A percentile compares a stretch with the other conserved stretches of the same genome.
These are phyloP conservation scores for Pseudogymnoascus sp. DNA, from an alignment of 2,329 filamentous ascomycete genomes.

Conservation along the genomic window DNA sequence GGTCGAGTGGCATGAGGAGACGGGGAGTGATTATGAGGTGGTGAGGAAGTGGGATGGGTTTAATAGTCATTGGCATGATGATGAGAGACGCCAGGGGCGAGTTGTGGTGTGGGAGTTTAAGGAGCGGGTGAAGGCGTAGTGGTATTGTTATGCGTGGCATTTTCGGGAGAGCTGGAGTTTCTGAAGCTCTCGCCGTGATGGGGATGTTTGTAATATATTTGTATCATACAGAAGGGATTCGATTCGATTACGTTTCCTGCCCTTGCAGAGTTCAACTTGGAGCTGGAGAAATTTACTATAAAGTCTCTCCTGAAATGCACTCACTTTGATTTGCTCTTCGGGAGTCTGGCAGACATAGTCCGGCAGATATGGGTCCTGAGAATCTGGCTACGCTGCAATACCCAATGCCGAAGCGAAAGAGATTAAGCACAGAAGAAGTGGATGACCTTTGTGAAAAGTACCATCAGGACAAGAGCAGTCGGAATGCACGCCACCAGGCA, in stretches of 20 bases:
- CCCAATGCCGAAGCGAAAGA: too few relatives aligned
- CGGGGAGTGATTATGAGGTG: conserved; percentile 35
- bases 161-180: neutral
- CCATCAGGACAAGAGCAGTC: too few relatives aligned
- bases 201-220: neutral
- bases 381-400: too few relatives aligned
- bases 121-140: neutral
- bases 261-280: neutral
- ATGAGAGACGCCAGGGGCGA: conserved; percentile 46
- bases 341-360: neutral
- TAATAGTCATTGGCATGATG: conserved; percentile 57
- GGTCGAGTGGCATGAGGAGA: conserved; percentile 35
- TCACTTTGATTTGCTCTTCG: neutral
- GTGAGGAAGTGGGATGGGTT: conserved; percentile 46
- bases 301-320: neutral
- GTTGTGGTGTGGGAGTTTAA: conserved; percentile 50
- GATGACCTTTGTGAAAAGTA: too few relatives aligned
- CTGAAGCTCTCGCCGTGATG: neutral
- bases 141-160: neutral
- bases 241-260: neutral
- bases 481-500: too few relatives aligned
- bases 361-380: neutral
- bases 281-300: neutral
- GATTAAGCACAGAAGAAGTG: too few relatives aligned
- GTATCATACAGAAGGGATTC: neutral